A percentile compares a stretch with the other conserved stretches of the same genome.
Conservation (phyloP, 1,284 basidiomycete species). For the Marasmius fiardii region DNA sequence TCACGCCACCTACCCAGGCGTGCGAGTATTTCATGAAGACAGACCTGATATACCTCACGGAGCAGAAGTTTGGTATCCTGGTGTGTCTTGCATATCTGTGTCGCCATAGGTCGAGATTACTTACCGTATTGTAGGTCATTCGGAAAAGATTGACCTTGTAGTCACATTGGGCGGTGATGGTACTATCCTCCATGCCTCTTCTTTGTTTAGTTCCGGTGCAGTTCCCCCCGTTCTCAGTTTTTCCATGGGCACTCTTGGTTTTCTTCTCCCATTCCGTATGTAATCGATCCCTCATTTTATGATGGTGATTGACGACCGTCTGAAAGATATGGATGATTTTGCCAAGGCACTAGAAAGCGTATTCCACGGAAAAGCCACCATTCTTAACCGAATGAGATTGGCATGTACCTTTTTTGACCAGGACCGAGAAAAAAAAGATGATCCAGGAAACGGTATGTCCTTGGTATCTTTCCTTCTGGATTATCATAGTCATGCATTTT, state of each 20-base stretch:
- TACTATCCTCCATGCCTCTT: constrained; percentile 93
- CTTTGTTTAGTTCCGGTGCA: constrained; percentile 83
- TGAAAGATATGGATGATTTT: constrained; percentile 77
- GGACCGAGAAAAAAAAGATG: constrained; percentile 52
- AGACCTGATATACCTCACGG: constrained; percentile 62
- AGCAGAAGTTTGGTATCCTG: constrained; percentile 61
- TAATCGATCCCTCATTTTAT: constrained; percentile 16
- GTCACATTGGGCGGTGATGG: constrained; percentile 95
- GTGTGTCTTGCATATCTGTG: constrained; percentile 29
- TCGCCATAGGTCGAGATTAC: constrained; percentile 6
- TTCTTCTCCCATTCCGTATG: constrained; percentile 92
- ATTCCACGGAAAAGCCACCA: constrained; percentile 69
- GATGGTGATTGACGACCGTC: constrained; percentile 2
- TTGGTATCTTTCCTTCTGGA: background rate
- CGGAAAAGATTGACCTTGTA: constrained; percentile 77
- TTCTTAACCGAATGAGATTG: constrained; percentile 86
- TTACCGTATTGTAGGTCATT: constrained; percentile 33
- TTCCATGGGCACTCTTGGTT: constrained; percentile 94
- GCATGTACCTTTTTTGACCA: constrained; percentile 75
- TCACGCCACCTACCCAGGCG: constrained; percentile 60
- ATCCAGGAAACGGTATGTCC: constrained; percentile 52
- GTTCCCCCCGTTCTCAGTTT: constrained; percentile 96
- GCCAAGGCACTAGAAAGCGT: constrained; percentile 76
- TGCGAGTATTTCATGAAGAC: constrained; percentile 75
- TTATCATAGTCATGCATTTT: background rate